Conservation (phyloP, 169 alveolate species). For the Theileria annulata region DNA sequence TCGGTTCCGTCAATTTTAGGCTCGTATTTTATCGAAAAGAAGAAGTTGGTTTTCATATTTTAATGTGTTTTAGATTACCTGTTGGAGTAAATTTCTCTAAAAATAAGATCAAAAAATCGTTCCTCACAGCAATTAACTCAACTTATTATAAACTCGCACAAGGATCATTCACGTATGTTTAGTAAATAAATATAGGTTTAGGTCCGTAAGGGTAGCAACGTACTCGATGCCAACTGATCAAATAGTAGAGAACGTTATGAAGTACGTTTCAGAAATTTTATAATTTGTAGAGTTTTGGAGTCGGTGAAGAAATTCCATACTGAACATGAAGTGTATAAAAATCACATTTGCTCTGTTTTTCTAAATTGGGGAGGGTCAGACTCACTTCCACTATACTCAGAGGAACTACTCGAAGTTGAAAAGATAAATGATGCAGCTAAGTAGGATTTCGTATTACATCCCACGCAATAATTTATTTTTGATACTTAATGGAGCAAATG, state of each 20-base stretch:
- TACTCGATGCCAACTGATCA: conserved; percentile 39
- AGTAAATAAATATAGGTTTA: not conserved
- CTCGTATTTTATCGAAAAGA: conserved; percentile 58
- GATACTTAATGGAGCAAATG: not conserved
- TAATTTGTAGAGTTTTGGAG: conserved; percentile 23
- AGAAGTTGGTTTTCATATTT: conserved; percentile 14
- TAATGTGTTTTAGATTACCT: conserved; percentile 27
- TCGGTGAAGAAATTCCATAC: conserved; percentile 37
- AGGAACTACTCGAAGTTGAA: conserved; percentile 44
- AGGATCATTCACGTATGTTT: conserved; percentile 42
- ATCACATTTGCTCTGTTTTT: conserved; percentile 31
- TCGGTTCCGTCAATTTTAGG: conserved; percentile 62
- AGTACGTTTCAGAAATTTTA: conserved; percentile 13
- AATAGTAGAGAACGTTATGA: conserved; percentile 28
- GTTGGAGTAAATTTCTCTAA: conserved; percentile 19
- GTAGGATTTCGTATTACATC: not conserved
- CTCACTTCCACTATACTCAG: conserved; percentile 51
- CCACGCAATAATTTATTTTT: not conserved
- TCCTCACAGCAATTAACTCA: conserved; percentile 31
- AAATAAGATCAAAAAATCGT: conserved; percentile 12
- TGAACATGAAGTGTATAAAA: conserved; percentile 33
- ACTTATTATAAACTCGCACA: conserved; percentile 42
- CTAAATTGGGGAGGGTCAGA: conserved; percentile 61
- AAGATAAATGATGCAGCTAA: conserved; percentile 27
- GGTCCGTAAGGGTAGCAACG: conserved; percentile 49